Base-by-base conservation (phyloP, 495 filamentous ascomycete genomes). In the Penicillium bovifimosum region DNA sequence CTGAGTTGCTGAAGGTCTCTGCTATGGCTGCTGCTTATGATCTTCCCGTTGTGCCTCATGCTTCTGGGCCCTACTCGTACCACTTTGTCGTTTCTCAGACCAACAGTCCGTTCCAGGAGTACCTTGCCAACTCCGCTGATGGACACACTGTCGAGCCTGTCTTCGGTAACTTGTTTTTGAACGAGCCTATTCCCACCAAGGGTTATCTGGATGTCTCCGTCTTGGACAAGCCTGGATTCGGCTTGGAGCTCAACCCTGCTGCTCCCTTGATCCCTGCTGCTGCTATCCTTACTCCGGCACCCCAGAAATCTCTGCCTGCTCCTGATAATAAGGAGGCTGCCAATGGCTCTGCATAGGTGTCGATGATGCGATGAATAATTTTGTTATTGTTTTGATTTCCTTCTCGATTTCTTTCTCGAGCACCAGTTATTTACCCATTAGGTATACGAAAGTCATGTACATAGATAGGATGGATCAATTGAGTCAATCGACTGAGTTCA, bases 41-140 rank as follows among this genome's bases (percentile, higher is more conserved):
- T 62, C 85, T 96, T 34, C 89, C 90, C 26, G 90, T 96, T 4
- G 89, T 96, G n/a, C 91, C 91, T 16, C 91, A 96, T 62, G 91
- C 90, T 7, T 90, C 86, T 47, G 91, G 91, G 4, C 86, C 91
- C 2, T 96, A 96, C 76, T 91, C 87, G 55, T 96, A 96, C 73
- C 91, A 96, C 73, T 95, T 90, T 57, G 91, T 95, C 38, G 82
- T 95, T 56, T 91, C 88, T 34, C 90, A 95, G 68, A 80, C 85
- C 16, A 95, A 95, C 72, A 85, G 86, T 34, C 91, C 91, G 16
- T 96, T 96, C 77, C 89, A 95, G 68, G 91, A 96, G 70, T 96
- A 96, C 58, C 80, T 96, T 9, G 89, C 90, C 57, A 96, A 96
- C 68, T 93, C 88, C 0, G 77, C 91, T 0, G 91, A 96, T 56